A percentile compares a stretch with the other conserved stretches of the same genome.
phyloP scores from a whole-genome alignment of 1,284 basidiomycete genomes.

The Boletus semigastroideus region DNA sequence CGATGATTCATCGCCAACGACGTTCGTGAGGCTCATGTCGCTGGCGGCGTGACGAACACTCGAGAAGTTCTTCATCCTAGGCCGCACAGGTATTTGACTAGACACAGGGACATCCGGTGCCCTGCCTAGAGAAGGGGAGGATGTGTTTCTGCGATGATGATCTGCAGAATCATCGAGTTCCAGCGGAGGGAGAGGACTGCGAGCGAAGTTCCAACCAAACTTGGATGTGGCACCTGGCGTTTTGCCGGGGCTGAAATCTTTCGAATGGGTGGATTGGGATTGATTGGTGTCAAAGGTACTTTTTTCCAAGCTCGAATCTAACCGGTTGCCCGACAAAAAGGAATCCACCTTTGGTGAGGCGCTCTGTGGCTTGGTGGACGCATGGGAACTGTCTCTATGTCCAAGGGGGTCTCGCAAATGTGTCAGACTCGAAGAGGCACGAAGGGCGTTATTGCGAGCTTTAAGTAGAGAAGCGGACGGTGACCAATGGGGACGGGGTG shows the following conservation, averaged over 20 bases:
- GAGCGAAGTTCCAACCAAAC: slow-evolving; percentile 45
- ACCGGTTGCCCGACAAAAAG: slow-evolving; percentile 3
- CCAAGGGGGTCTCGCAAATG: slow-evolving; percentile 12
- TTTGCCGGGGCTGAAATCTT: slow-evolving; percentile 13
- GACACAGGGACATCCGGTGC: slow-evolving; percentile 21
- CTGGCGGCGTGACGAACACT: slow-evolving; percentile 16
- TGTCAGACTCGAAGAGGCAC: slow-evolving; percentile 18
- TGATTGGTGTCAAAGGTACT: neutral
- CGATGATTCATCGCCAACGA: slow-evolving; percentile 21
- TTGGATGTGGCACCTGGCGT: slow-evolving; percentile 28
- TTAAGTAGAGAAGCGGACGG: slow-evolving; percentile 14
- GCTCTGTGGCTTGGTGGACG: slow-evolving; percentile 2
- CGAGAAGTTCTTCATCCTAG: slow-evolving; percentile 30
- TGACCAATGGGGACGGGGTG: slow-evolving; percentile 53
- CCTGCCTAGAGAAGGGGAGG: slow-evolving; percentile 26
- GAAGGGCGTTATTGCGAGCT: slow-evolving; percentile 16
- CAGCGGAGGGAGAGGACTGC: slow-evolving; percentile 38
- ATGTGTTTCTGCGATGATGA: slow-evolving; percentile 20
- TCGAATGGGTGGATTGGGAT: slow-evolving; percentile 2
- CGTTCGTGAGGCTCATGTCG: slow-evolving; percentile 31
- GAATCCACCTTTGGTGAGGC: slow-evolving; percentile 1
- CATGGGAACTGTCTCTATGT: slow-evolving; percentile 9
- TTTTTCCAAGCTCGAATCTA: slow-evolving; percentile 2
- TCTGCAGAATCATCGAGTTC: slow-evolving; percentile 39
- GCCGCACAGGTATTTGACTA: slow-evolving; percentile 49